phyloP scores from a whole-genome alignment of 768 basidiomycete genomes.

The Lactarius indigo region DNA sequence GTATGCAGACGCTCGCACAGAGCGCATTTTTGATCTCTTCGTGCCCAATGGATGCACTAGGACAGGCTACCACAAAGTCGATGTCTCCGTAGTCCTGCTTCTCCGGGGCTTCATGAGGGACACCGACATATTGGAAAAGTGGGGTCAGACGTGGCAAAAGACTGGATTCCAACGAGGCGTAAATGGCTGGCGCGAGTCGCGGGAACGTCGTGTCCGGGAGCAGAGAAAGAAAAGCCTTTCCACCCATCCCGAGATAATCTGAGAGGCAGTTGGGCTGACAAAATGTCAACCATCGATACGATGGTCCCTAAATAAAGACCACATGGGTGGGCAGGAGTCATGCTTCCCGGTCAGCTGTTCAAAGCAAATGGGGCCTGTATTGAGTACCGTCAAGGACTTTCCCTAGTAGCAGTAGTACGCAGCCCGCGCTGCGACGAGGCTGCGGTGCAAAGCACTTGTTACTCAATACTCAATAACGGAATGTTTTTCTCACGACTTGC shows the following conservation, averaged over 20 bases:
- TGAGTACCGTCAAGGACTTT: neutral
- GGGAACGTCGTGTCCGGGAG: conserved; percentile 50
- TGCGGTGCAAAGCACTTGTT: neutral
- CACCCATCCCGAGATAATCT: conserved; percentile 50
- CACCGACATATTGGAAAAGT: conserved; percentile 49
- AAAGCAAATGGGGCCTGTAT: neutral
- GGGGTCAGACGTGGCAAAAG: conserved; percentile 40
- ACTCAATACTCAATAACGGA: neutral
- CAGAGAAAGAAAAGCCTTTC: conserved; percentile 56
- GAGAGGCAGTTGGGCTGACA: neutral
- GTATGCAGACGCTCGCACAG: conserved; percentile 37
- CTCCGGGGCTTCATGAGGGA: conserved; percentile 61
- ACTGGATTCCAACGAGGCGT: conserved; percentile 47
- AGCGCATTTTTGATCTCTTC: conserved; percentile 37
- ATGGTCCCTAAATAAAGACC: neutral
- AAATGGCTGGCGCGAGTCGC: conserved; percentile 55
- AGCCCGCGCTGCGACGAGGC: neutral
- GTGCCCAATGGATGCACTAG: conserved; percentile 30
- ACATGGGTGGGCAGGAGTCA: too few relatives aligned
- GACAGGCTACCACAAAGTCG: conserved; percentile 59
- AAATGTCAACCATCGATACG: neutral
- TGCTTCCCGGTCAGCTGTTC: neutral
- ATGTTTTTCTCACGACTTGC: conserved; percentile 1
- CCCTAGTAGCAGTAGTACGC: neutral
- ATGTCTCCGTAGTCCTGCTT: conserved; percentile 67